Conservation (phyloP, 2,329 filamentous ascomycete genomes). For the Hyphodiscus sp. region DNA sequence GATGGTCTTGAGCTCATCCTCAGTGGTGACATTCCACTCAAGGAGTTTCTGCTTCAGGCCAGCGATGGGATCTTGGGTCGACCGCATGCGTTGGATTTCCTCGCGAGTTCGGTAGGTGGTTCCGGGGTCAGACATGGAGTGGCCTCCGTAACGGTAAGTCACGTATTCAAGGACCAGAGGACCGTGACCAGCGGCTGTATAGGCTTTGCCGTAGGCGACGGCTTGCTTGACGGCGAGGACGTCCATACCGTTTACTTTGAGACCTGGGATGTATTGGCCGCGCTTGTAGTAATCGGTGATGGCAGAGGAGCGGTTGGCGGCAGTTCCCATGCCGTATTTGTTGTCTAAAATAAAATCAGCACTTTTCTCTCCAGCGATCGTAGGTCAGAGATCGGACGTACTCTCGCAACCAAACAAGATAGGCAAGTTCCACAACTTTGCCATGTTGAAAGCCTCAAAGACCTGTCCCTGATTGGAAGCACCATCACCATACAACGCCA, state of each 20-base stretch:
- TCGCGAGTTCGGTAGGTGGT: constrained; percentile 99
- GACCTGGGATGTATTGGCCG: constrained; percentile 97
- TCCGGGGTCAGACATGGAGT: constrained; percentile 99
- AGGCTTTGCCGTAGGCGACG: constrained; percentile 89
- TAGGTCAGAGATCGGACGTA: constrained; percentile 43
- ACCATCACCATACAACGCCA: constrained; percentile 95
- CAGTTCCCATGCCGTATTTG: constrained; percentile 99
- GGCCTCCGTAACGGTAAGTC: constrained; percentile 97
- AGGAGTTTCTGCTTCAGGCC: constrained; percentile 97
- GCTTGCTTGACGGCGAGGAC: constrained; percentile 96
- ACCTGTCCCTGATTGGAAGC: constrained; percentile 99
- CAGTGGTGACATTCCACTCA: constrained; percentile 84
- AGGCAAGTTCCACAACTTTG: constrained; percentile 96
- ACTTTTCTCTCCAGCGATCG: background rate
- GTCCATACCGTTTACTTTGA: constrained; percentile 99
- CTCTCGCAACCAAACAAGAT: constrained; percentile 97
- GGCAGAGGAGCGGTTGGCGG: constrained; percentile 86
- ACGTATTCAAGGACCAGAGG: constrained; percentile 97
- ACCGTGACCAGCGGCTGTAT: constrained; percentile 74
- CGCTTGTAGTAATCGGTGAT: constrained; percentile 99
- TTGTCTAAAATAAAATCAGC: constrained; percentile 63
- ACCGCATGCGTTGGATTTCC: constrained; percentile 99
- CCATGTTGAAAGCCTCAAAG: constrained; percentile 99
- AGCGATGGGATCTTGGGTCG: constrained; percentile 95
- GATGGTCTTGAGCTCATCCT: constrained; percentile 93